Evolutionary conservation across 2,329 filamentous ascomycete species (phyloP).

Genomic region (Fusarium tanahbumbuense): DNA sequence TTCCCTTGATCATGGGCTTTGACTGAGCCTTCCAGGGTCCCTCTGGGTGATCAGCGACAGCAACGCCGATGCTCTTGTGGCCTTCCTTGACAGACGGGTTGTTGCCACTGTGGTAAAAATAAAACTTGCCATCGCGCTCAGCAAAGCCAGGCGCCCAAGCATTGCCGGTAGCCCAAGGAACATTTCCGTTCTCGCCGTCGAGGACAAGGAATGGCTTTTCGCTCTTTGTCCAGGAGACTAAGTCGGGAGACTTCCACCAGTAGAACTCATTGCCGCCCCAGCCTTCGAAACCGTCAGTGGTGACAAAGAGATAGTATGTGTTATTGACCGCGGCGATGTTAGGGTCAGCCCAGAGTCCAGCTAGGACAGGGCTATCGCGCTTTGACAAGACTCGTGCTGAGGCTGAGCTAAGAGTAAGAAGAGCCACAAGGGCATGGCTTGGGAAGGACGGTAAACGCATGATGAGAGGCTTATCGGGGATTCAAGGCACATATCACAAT

Average conservation of each 20-base stretch:
- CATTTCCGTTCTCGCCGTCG: slow-evolving; percentile 60
- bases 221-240: slow-evolving; percentile 56
- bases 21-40: slow-evolving; percentile 69
- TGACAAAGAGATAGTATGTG: slow-evolving; percentile 61
- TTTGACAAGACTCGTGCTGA: slow-evolving; percentile 14
- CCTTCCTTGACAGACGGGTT: slow-evolving; percentile 61
- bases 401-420: not conserved
- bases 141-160: slow-evolving; percentile 75
- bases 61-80: slow-evolving; percentile 71
- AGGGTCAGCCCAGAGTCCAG: slow-evolving; percentile 58
- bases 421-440: not conserved
- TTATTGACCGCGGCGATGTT: slow-evolving; percentile 59
- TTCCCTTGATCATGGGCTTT: slow-evolving; percentile 60
- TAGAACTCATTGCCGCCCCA: slow-evolving; percentile 62
- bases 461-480: not conserved
- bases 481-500: fast-evolving
- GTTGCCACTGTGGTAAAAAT: slow-evolving; percentile 69
- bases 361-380: slow-evolving; percentile 51
- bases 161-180: slow-evolving; percentile 74
- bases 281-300: slow-evolving; percentile 57
- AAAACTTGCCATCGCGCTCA: slow-evolving; percentile 69
- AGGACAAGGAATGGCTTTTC: slow-evolving; percentile 58
- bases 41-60: slow-evolving; percentile 65
- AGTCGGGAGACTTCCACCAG: slow-evolving; percentile 59
- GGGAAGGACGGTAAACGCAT: slow-evolving; percentile 14